phyloP scores from a whole-genome alignment of 2,329 filamentous ascomycete species.

The Trichoderma breve region DNA sequence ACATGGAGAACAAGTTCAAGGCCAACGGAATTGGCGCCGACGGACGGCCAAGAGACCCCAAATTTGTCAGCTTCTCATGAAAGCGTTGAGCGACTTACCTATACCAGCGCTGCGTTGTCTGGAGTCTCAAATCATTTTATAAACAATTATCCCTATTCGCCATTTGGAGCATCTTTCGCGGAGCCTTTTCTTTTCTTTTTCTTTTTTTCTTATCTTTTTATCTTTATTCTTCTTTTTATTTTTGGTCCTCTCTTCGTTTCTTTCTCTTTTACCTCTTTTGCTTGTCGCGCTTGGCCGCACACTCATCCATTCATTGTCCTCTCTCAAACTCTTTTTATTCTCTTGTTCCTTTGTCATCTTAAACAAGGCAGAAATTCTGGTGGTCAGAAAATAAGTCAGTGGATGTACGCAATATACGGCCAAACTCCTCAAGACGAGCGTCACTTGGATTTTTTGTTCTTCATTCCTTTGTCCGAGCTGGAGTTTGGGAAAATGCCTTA shows the following conservation, averaged over 20 bases:
- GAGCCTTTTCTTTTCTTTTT: neutral
- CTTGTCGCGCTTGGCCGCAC: slow-evolving; percentile 3
- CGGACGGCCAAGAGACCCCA: slow-evolving; percentile 83
- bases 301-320: neutral
- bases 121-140: neutral
- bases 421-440: neutral
- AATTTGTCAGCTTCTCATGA: slow-evolving; percentile 82
- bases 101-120: neutral
- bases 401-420: neutral
- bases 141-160: neutral
- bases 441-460: neutral
- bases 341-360: neutral
- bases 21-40: slow-evolving; percentile 87
- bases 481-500: slow-evolving; percentile 11
- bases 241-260: neutral
- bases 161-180: neutral
- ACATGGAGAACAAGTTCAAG: slow-evolving; percentile 81
- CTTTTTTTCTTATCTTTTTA: neutral
- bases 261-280: neutral
- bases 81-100: neutral
- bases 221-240: neutral
- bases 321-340: neutral
- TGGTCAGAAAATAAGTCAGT: neutral
- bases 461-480: neutral
- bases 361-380: neutral